phyloP scores from a whole-genome alignment of 169 alveolate genomes.

The Cryptosporidium bovis region DNA sequence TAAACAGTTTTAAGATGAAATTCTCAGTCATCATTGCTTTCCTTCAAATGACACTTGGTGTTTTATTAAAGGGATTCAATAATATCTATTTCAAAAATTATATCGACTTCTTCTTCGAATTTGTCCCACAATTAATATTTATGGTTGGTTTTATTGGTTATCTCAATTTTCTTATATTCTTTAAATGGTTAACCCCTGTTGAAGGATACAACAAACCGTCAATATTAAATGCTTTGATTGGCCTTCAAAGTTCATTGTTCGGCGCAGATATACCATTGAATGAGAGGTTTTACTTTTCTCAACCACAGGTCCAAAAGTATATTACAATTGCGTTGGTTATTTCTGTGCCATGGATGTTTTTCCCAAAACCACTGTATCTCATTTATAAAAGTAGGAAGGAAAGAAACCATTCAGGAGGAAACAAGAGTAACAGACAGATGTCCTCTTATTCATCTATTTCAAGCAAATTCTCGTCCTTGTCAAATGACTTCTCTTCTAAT shows the following conservation, averaged over 20 bases:
- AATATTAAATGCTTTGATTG: slow-evolving; percentile 95
- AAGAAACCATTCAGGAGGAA: slow-evolving; percentile 38
- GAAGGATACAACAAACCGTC: slow-evolving; percentile 91
- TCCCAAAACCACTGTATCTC: slow-evolving; percentile 92
- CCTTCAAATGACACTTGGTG: slow-evolving; percentile 94
- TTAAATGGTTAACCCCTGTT: slow-evolving; percentile 94
- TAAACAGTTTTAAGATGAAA: slow-evolving; percentile 98
- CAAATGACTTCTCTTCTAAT: slow-evolving; percentile 9
- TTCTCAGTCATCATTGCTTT: slow-evolving; percentile 94
- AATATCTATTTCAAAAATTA: slow-evolving; percentile 88
- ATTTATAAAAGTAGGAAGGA: slow-evolving; percentile 75
- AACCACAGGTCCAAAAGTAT: slow-evolving; percentile 84
- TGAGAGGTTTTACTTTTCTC: slow-evolving; percentile 83
- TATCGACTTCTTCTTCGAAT: slow-evolving; percentile 95
- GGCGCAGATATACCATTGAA: slow-evolving; percentile 79
- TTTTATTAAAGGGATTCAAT: slow-evolving; percentile 93
- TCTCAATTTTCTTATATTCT: slow-evolving; percentile 92
- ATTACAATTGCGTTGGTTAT: slow-evolving; percentile 86
- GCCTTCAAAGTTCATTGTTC: slow-evolving; percentile 87
- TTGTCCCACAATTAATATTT: slow-evolving; percentile 96
- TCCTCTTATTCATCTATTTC: slow-evolving; percentile 58
- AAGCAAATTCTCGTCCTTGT: slow-evolving; percentile 14
- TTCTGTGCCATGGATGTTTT: slow-evolving; percentile 94
- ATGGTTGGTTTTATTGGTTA: slow-evolving; percentile 95
- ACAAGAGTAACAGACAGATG: slow-evolving; percentile 15